Conservation (phyloP, 179 eudicot species). For the Vitellaria paradoxa region DNA sequence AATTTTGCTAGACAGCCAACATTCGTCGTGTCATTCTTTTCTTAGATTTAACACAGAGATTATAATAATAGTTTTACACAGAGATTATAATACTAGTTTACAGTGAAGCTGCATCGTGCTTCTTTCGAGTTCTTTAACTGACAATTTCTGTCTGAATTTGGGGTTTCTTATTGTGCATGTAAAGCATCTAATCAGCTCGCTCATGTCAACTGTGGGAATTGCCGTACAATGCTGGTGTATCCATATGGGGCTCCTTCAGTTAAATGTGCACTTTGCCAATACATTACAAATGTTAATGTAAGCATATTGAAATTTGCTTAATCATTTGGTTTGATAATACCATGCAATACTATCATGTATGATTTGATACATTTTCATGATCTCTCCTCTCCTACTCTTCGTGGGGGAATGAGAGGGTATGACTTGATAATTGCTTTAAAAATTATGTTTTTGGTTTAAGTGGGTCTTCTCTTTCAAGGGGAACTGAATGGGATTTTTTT, state of each 20-base stretch:
- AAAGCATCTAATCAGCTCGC: conserved; percentile 60
- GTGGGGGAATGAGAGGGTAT: not conserved
- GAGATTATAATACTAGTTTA: not conserved
- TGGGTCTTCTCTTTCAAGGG: no score
- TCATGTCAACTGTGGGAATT: conserved; percentile 71
- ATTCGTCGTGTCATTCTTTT: not conserved
- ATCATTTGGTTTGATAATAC: not conserved
- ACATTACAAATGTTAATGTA: conserved; percentile 68
- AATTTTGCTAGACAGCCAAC: not conserved
- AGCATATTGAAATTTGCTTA: conserved; percentile 25
- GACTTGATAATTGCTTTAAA: not conserved
- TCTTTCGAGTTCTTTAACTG: not conserved
- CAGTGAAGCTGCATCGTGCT: not conserved
- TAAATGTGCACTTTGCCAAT: conserved; percentile 86
- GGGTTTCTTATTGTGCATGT: conserved; percentile 15
- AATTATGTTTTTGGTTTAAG: no score
- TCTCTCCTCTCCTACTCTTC: not conserved
- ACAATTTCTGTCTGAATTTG: conserved; percentile 8
- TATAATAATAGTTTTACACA: not conserved
- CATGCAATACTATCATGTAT: not conserved
- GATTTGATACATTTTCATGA: not conserved
- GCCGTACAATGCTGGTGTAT: conserved; percentile 66
- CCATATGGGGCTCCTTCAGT: conserved; percentile 80
- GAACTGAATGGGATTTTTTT: not conserved
- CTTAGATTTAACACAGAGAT: not conserved